Conservation (phyloP, 2,329 filamentous ascomycete genomes). For the Podosphaera xanthii region DNA sequence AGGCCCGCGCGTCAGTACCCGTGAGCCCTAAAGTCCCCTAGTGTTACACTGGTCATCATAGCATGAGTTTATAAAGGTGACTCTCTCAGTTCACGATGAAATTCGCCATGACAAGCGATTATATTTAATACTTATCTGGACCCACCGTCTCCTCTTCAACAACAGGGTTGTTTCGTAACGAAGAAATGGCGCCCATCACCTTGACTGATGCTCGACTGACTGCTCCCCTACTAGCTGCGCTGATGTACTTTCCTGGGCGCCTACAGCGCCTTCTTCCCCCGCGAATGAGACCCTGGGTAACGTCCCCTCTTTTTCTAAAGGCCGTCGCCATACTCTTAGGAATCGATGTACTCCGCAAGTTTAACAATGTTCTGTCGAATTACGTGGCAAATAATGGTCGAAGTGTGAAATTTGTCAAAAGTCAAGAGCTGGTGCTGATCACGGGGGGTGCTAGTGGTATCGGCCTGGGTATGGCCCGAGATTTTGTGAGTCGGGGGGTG, state of each 20-base stretch:
- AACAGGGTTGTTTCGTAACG: background rate
- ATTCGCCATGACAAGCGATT: too few relatives aligned
- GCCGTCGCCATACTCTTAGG: constrained; percentile 20
- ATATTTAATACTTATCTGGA: too few relatives aligned
- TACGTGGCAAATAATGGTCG: constrained; percentile 26
- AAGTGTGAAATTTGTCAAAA: constrained; percentile 34
- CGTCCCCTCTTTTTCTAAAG: constrained; percentile 6
- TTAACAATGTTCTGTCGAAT: constrained; percentile 28
- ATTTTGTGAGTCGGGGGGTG: constrained; percentile 37
- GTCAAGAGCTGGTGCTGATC: constrained; percentile 45
- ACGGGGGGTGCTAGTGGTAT: constrained; percentile 57
- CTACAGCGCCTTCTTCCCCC: constrained; percentile 7
- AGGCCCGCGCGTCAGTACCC: too few relatives aligned
- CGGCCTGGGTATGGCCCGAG: constrained; percentile 37
- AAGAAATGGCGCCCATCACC: background rate
- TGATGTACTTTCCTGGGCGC: constrained; percentile 11
- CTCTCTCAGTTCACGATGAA: too few relatives aligned
- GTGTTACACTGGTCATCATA: too few relatives aligned
- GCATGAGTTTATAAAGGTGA: too few relatives aligned
- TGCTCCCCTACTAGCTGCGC: constrained; percentile 8
- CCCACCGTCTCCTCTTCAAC: too few relatives aligned
- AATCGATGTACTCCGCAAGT: constrained; percentile 24
- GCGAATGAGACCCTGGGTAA: constrained; percentile 5
- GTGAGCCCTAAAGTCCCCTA: too few relatives aligned
- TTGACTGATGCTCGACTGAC: constrained; percentile 6